Evolutionary conservation across 345 rosid species (phyloP).

Genomic region (Sonneratia alba): DNA sequence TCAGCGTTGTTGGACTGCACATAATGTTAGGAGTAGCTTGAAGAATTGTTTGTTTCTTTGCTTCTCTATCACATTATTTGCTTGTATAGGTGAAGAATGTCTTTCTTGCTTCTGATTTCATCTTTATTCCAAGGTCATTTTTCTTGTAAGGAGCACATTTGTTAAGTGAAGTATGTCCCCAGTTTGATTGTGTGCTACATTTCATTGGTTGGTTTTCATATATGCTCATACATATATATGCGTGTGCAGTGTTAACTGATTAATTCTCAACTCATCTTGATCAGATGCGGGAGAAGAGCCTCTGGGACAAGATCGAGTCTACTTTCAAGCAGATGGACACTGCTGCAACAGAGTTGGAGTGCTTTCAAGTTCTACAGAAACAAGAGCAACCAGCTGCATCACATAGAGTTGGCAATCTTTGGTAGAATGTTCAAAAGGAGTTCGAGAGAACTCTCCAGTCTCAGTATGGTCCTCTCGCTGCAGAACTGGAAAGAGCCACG

Average conservation of each 20-base stretch:
- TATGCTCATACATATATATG: not conserved
- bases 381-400: slow-evolving; percentile 89
- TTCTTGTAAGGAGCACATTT: not conserved
- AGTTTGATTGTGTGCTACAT: not conserved
- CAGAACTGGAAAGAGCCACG: slow-evolving; percentile 52
- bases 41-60: not conserved
- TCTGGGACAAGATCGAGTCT: slow-evolving; percentile 68
- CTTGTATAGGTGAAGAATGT: not conserved
- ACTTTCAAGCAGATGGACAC: slow-evolving; percentile 75
- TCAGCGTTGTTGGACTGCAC: not conserved
- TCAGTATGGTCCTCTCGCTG: slow-evolving; percentile 51
- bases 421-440: slow-evolving; percentile 86
- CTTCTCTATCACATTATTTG: not conserved
- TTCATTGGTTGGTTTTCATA: not conserved
- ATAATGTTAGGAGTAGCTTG: not conserved
- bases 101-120: not conserved
- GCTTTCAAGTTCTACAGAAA: slow-evolving; percentile 82
- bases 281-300: slow-evolving; percentile 66
- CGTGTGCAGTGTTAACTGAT: not conserved
- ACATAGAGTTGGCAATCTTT: slow-evolving; percentile 61
- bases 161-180: not conserved
- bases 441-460: slow-evolving; percentile 64
- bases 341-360: slow-evolving; percentile 83
- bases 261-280: not conserved
- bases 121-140: not conserved